phyloP scores from a whole-genome alignment of 1,139 yeast species.

The Candida freyschussii region DNA sequence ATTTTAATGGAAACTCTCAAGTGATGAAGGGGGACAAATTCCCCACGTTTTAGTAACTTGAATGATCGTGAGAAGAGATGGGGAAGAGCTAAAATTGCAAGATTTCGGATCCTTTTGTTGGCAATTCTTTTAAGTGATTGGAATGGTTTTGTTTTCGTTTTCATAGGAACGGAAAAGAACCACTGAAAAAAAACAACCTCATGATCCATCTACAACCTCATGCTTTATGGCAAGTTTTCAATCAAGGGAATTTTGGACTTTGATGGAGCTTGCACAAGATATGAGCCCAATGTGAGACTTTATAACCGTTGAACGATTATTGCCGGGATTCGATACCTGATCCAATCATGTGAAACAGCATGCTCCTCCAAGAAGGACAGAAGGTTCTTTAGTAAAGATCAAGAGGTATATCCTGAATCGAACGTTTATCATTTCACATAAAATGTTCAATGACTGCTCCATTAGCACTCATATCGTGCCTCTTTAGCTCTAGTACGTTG shows the following conservation, averaged over 20 bases:
- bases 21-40: too few species aligned
- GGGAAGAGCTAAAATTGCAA: too few species aligned
- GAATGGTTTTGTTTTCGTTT: conserved; percentile 22
- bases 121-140: conserved; percentile 11
- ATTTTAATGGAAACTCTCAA: too few species aligned
- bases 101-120: conserved; percentile 13
- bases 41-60: too few species aligned
- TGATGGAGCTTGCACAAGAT: conserved; percentile 1
- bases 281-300: conserved; percentile 4
- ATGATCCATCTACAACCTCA: not conserved
- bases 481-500: too few species aligned
- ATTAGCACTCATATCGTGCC: too few species aligned
- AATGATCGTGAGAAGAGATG: too few species aligned
- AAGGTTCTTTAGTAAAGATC: conserved; percentile 6
- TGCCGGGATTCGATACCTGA: conserved; percentile 14
- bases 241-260: not conserved
- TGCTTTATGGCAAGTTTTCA: not conserved
- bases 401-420: conserved; percentile 6
- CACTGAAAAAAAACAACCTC: conserved; percentile 19
- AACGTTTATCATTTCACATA: too few species aligned
- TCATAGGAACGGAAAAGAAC: conserved; percentile 16
- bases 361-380: not conserved
- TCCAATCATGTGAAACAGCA: conserved; percentile 1
- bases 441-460: too few species aligned
- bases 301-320: conserved; percentile 14